Evolutionary conservation across 2,329 filamentous ascomycete genomes (phyloP).

Genomic region (Torrubiella hemipterigena): DNA sequence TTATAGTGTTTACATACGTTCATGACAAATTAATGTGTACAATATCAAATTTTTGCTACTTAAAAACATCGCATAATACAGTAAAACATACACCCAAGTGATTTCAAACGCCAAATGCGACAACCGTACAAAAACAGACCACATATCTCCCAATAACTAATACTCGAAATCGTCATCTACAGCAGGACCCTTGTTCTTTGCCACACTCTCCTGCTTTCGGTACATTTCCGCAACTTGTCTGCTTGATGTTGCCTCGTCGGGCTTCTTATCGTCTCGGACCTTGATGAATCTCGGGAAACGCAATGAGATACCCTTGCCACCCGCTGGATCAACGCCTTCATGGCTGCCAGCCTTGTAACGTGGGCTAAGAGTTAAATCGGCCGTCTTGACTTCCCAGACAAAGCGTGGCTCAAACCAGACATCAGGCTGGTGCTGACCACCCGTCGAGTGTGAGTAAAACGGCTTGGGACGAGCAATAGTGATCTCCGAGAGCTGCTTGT

Average conservation of each 20-base stretch:
- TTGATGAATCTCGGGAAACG: constrained; percentile 91
- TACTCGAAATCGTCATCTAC: constrained; percentile 99
- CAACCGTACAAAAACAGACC: background rate
- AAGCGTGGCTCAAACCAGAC: constrained; percentile 94
- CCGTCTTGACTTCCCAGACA: constrained; percentile 97
- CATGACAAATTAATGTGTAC: background rate
- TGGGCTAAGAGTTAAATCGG: constrained; percentile 84
- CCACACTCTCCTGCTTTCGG: constrained; percentile 79
- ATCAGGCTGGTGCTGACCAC: constrained; percentile 87
- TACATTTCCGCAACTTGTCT: constrained; percentile 95
- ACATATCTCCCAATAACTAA: constrained; percentile 25
- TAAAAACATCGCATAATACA: background rate
- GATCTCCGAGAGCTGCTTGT: constrained; percentile 61
- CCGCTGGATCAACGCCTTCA: constrained; percentile 61
- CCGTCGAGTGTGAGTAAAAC: constrained; percentile 78
- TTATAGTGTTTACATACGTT: background rate
- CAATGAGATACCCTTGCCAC: constrained; percentile 72
- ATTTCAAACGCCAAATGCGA: background rate
- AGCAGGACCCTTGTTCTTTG: constrained; percentile 71
- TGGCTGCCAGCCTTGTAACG: constrained; percentile 84
- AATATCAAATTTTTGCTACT: background rate
- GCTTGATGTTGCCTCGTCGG: constrained; percentile 75
- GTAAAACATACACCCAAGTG: background rate
- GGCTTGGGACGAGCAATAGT: constrained; percentile 87
- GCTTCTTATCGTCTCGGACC: constrained; percentile 87